Conservation (phyloP, 2,329 filamentous ascomycete species). For the Aureobasidium namibiae region DNA sequence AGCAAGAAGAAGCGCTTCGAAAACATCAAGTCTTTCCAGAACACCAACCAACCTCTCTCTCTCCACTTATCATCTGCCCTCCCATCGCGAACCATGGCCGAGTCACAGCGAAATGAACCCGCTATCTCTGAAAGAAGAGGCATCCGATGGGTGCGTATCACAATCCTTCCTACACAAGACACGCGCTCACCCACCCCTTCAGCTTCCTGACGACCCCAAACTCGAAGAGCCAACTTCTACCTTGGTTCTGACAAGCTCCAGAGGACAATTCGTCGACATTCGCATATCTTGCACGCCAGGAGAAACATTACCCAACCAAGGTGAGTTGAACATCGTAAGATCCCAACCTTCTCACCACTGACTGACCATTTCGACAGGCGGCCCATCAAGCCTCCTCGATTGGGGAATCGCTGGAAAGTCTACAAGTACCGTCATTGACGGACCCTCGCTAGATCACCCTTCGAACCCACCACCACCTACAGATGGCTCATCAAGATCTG, state of each 20-base stretch:
- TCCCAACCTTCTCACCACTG: neutral
- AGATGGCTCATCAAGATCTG: neutral
- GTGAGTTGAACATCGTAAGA: neutral
- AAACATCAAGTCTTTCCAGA: neutral
- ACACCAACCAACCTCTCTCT: neutral
- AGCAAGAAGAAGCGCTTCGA: neutral
- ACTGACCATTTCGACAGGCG: conserved; percentile 19
- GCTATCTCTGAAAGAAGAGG: conserved; percentile 1
- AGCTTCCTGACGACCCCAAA: conserved; percentile 29
- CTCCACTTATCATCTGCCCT: neutral
- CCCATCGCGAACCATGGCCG: neutral
- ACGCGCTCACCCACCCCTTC: neutral
- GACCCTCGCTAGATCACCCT: neutral
- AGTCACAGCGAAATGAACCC: neutral
- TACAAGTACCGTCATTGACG: conserved; percentile 26
- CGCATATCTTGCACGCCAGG: conserved; percentile 37
- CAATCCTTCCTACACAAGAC: no score
- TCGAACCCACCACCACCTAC: conserved; percentile 2
- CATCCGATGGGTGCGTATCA: conserved; percentile 2
- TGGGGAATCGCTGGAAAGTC: conserved; percentile 59
- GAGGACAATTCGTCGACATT: conserved; percentile 53
- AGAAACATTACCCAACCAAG: conserved; percentile 18
- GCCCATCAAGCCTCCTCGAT: conserved; percentile 40
- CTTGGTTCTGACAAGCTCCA: conserved; percentile 54
- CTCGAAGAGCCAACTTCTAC: conserved; percentile 56